Conservation (phyloP, 2,329 filamentous ascomycete species). For the Plenodomus tracheiphilus region DNA sequence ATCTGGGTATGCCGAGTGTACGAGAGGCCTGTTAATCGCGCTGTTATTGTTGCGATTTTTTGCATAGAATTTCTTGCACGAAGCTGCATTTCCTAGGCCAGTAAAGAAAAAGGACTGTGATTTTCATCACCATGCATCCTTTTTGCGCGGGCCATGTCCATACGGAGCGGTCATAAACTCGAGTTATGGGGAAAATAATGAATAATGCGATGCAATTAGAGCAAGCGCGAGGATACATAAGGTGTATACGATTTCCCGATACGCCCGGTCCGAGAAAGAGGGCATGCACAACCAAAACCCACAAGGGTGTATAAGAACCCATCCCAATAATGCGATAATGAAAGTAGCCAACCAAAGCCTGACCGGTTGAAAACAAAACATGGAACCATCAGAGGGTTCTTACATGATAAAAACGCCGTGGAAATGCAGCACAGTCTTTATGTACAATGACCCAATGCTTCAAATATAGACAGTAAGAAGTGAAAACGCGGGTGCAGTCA, state of each 20-base stretch:
- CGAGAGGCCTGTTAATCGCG: too few relatives aligned
- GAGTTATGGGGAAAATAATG: not conserved
- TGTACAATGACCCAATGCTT: constrained; percentile 19
- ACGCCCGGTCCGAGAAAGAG: not conserved
- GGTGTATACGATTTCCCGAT: too few relatives aligned
- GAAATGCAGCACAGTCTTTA: constrained; percentile 14
- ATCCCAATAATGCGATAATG: not conserved
- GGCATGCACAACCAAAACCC: not conserved
- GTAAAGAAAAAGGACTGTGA: too few relatives aligned
- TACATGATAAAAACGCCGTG: constrained; percentile 26
- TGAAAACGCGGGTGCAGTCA: constrained; percentile 6
- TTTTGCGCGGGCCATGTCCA: too few relatives aligned
- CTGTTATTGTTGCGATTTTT: too few relatives aligned
- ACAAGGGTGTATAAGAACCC: not conserved
- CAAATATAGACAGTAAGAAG: constrained; percentile 27
- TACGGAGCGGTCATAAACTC: not conserved
- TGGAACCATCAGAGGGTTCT: constrained; percentile 29
- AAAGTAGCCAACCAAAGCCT: not conserved
- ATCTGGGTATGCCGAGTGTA: too few relatives aligned
- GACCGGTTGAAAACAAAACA: constrained; percentile 6
- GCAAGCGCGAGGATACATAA: too few relatives aligned
- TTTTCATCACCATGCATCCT: too few relatives aligned
- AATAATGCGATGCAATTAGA: not conserved
- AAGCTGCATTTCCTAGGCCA: too few relatives aligned
- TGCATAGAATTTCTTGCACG: too few relatives aligned